Base-by-base conservation (phyloP, 257 asterid species). In the Striga asiatica region DNA sequence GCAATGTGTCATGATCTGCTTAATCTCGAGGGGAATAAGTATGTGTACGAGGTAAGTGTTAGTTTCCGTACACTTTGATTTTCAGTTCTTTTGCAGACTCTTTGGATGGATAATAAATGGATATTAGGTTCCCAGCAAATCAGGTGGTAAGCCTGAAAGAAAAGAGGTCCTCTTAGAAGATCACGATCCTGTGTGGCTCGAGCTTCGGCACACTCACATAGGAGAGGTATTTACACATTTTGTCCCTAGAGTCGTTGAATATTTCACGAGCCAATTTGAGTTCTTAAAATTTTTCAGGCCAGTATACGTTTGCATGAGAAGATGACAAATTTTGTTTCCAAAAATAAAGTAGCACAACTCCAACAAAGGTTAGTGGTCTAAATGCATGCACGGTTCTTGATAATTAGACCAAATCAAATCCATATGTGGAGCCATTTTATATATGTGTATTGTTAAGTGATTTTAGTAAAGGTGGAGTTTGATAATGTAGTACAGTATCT, bases 1-100 rank as follows among this genome's bases (percentile, higher is more conserved):
- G 94, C 94, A 48, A 80, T 88, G 95, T 80, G 92, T 43, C 95
- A 89, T 75, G 97, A 89, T 76, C 81, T 85, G 59, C 94, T 89
- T 59, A 85, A 78, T 50, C 71, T 89, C 85, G 88, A 83, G 3
- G 97, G 97, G 56, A 89, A 79, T 65, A 89, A 77, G 78, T 85
- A 85, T 62, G 71, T 65, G 39, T 74, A 78, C 12, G 96, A 89
- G 97, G 97, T 89, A 81, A 37, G 4, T 42, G 27, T 56, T 12
- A 50, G 32, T 50, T 25, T 64, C 41, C 46, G 37, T 38, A 18
- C 62, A 22, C 48, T 52, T 48, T 65, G 13, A 41, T 66, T 23
- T 60, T 58, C 38, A 54, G 52, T n/a, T 47, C 21, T 48, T n/a
- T n/a, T n/a, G 18, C 58, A 19, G 27, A 61, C 34, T 56, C 66